phyloP scores from a whole-genome alignment of 768 basidiomycete genomes.

The Cytidiella melzeri region DNA sequence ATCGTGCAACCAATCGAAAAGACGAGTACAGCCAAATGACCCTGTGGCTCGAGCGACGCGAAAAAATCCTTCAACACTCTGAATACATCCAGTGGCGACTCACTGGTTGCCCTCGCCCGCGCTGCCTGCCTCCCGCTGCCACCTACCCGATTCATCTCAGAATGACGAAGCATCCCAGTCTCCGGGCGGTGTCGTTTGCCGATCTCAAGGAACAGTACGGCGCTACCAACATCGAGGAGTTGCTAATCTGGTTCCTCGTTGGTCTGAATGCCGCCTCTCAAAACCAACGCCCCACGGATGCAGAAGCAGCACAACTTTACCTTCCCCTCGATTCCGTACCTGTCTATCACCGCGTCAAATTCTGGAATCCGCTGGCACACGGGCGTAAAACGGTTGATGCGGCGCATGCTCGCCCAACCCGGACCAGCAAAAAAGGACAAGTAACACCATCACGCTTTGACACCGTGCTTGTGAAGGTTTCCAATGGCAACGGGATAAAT shows the following conservation, averaged over 20 bases:
- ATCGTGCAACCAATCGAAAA: constrained; percentile 20
- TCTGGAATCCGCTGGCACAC: not conserved
- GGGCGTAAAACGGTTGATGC: constrained; percentile 1
- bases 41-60: constrained; percentile 27
- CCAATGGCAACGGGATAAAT: constrained; percentile 1
- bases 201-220: constrained; percentile 19
- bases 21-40: constrained; percentile 33
- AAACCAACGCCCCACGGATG: not conserved
- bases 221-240: constrained; percentile 8
- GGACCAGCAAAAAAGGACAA: not conserved
- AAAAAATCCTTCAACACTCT: constrained; percentile 22
- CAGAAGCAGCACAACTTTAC: not conserved
- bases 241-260: not conserved
- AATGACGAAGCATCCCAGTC: constrained; percentile 23
- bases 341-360: constrained; percentile 9
- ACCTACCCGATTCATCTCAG: too few species aligned
- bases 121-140: not conserved
- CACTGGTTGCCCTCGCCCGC: too few species aligned
- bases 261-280: constrained; percentile 13
- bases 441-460: constrained; percentile 5
- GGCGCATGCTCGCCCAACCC: constrained; percentile 1
- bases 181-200: constrained; percentile 17
- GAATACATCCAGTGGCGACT: too few species aligned
- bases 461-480: constrained; percentile 2
- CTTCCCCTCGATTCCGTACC: constrained; percentile 1